phyloP scores from a whole-genome alignment of 768 basidiomycete genomes.

The Austroboletus eburneus region DNA sequence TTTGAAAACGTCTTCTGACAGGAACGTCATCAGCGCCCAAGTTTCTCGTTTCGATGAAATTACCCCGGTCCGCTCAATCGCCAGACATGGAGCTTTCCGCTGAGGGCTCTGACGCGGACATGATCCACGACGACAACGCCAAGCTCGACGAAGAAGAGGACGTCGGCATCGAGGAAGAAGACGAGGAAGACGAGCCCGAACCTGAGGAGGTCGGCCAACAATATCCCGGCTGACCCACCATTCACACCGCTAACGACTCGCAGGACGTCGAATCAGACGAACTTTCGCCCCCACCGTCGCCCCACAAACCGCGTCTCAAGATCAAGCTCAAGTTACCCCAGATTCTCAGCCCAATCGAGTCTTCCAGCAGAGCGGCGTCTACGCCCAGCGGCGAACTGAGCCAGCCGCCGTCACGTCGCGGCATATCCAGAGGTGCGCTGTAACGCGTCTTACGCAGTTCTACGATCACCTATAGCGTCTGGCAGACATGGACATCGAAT shows the following conservation, averaged over 20 bases:
- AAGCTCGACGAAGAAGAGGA: slow-evolving; percentile 37
- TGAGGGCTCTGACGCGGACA: slow-evolving; percentile 33
- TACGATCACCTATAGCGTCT: too few species aligned
- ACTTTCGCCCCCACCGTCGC: slow-evolving; percentile 29
- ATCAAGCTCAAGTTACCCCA: slow-evolving; percentile 59
- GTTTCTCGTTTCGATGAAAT: too few species aligned
- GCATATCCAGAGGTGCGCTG: slow-evolving; percentile 21
- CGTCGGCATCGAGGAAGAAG: slow-evolving; percentile 33
- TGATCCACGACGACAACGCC: slow-evolving; percentile 28
- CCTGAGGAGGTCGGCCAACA: slow-evolving; percentile 7
- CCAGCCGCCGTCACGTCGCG: slow-evolving; percentile 24
- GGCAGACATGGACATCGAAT: slow-evolving; percentile 39
- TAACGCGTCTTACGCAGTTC: not conserved
- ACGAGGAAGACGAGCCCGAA: slow-evolving; percentile 19
- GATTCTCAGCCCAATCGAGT: slow-evolving; percentile 31
- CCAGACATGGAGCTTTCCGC: slow-evolving; percentile 25
- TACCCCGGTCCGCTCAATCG: slow-evolving; percentile 10
- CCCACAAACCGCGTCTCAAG: slow-evolving; percentile 45
- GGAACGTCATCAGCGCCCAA: too few species aligned
- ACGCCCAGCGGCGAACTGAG: slow-evolving; percentile 22
- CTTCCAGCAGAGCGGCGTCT: slow-evolving; percentile 26
- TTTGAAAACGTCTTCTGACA: slow-evolving; percentile 13
- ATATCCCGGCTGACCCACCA: not conserved
- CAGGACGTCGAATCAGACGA: slow-evolving; percentile 35
- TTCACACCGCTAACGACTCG: not conserved